Conservation (phyloP, 2,329 filamentous ascomycete genomes). For the Thelonectria blattea region DNA sequence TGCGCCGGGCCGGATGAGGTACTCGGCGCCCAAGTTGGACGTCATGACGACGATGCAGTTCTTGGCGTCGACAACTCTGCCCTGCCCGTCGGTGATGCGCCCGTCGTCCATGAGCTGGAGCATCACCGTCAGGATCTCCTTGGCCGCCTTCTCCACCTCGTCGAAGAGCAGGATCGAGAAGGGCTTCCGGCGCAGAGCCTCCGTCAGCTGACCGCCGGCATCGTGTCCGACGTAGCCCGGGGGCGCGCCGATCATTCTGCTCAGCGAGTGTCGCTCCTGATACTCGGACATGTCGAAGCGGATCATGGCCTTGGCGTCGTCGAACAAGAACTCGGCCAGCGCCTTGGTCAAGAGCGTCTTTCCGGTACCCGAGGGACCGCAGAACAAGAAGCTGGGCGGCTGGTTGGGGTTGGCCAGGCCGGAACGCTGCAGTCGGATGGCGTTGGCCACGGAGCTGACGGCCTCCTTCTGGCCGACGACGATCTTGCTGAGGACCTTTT, state of each 20-base stretch:
- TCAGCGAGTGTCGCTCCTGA: slow-evolving; percentile 93
- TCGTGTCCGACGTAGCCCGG: slow-evolving; percentile 98
- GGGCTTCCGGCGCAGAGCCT: slow-evolving; percentile 89
- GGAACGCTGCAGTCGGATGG: slow-evolving; percentile 92
- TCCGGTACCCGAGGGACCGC: slow-evolving; percentile 96
- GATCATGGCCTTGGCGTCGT: slow-evolving; percentile 97
- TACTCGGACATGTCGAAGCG: slow-evolving; percentile 99
- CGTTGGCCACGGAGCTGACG: slow-evolving; percentile 90
- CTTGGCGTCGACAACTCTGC: slow-evolving; percentile 89
- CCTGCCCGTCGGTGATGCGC: slow-evolving; percentile 97
- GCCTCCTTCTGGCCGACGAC: slow-evolving; percentile 96
- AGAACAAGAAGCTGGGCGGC: slow-evolving; percentile 97
- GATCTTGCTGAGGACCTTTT: slow-evolving; percentile 79
- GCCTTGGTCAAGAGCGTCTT: slow-evolving; percentile 98
- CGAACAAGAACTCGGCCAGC: slow-evolving; percentile 96
- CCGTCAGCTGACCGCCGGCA: slow-evolving; percentile 92
- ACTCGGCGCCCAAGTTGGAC: slow-evolving; percentile 94
- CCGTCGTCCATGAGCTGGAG: slow-evolving; percentile 99
- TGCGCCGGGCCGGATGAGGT: slow-evolving; percentile 78
- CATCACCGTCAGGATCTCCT: slow-evolving; percentile 94
- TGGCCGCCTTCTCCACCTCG: slow-evolving; percentile 97
- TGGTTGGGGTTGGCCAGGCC: slow-evolving; percentile 96
- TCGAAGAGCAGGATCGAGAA: slow-evolving; percentile 99
- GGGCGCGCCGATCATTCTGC: slow-evolving; percentile 96
- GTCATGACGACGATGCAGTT: slow-evolving; percentile 99